Evolutionary conservation across 306 rosid species (phyloP), one percentile per base, ranked within the genome.

Genomic region (Ziziphus jujuba): DNA sequence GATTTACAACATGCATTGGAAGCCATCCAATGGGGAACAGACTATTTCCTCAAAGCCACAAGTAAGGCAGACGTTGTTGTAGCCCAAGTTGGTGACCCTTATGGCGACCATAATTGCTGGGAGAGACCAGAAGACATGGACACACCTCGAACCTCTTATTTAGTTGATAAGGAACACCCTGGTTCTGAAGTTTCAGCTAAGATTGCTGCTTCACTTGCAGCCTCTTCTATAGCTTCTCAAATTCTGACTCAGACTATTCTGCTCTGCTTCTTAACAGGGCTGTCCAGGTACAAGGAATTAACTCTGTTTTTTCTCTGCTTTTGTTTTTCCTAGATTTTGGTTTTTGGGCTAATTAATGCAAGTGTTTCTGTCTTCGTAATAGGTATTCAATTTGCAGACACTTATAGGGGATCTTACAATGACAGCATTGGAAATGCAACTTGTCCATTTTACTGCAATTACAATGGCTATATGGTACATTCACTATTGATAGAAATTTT

Each of bases 121-220:
- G 66, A 86, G 72, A 86, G 91, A 47, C 91, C 87, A 11, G 88
- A 86, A 58, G 91, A 83, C 58, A 76, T 86, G 91, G 88, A 86
- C 73, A 76, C 83, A 0, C 86, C 68, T 6, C 74, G 87, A 65
- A 81, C 79, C 0, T 24, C 81, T 3, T 83, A 31, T 35, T 80
- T 64, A 10, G 83, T 81, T 0, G 71, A 22, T 31, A 62, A 16
- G 11, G 40, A 49, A 60, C 28, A 19, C 20, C 91, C 87, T 7
- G 91, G 83, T 5, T 76, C 86, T 55, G 84, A 86, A 66, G 70
- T 86, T 14, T 73, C 88, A 1, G 83, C 78, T 0, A 67, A 66
- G 60, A 74, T 76, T 3, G 81, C 86, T 4, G 83, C 88, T 1
- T 86, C 87, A 14, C 84, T 86, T 70, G 85, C 87, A 2, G 83